These are phyloP conservation scores for Cardiospermum halicacabum DNA, from an alignment of 345 rosid genomes.

Conservation along the genomic window DNA sequence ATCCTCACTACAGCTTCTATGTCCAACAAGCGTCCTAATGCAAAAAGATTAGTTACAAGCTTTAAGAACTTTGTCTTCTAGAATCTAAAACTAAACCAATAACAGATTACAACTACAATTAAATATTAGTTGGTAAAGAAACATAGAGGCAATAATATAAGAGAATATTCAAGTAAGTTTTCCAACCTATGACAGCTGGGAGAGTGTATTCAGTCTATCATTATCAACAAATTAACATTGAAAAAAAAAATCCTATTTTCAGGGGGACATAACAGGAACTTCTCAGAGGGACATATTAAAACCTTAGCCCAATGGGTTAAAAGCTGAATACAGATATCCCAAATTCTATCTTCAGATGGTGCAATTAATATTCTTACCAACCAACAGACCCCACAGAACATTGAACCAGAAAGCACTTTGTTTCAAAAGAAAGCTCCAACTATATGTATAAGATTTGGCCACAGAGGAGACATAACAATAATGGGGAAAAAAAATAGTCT, in stretches of 20 bases:
- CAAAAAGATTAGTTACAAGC: neutral
- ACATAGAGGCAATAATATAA: neutral
- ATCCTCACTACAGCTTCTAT: neutral
- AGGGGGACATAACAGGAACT: neutral
- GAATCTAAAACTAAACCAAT: neutral
- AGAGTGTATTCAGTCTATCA: neutral
- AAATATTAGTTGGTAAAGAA: neutral
- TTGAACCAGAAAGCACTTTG: neutral
- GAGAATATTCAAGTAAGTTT: neutral
- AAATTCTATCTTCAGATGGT: neutral
- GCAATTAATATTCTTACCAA: too few species aligned
- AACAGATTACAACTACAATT: neutral
- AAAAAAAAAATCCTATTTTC: neutral
- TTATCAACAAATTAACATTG: neutral
- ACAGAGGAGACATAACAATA: too few species aligned
- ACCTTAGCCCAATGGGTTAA: neutral
- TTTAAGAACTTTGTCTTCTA: neutral
- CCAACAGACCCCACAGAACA: too few species aligned
- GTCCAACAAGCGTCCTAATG: neutral
- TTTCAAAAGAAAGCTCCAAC: too few species aligned
- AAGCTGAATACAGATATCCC: neutral
- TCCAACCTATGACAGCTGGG: neutral
- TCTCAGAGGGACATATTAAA: slow-evolving; percentile 3
- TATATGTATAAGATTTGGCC: too few species aligned
- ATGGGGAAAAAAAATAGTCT: too few species aligned